Percentiles rank a stretch among this genome's conserved stretches.
Evolutionary conservation across 208 protist genomes (phyloP).

Genomic region (Acanthamoeba castellanii): DNA sequence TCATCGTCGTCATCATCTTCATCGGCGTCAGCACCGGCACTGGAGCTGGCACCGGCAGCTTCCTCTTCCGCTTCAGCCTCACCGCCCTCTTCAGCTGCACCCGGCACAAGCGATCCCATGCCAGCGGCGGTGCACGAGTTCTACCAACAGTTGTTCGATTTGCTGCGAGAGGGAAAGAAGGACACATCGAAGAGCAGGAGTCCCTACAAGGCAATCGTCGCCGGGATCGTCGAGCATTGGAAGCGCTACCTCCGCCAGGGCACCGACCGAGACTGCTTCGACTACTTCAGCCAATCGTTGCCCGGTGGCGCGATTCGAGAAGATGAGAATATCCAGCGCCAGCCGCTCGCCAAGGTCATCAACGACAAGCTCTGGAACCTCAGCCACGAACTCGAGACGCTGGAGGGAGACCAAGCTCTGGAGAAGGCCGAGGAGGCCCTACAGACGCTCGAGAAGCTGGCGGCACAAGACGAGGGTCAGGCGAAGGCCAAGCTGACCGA

Average conservation of each 20-base stretch:
- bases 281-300: background rate
- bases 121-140: background rate
- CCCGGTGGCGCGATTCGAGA: background rate
- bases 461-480: background rate
- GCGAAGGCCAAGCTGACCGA: background rate
- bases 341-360: background rate
- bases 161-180: background rate
- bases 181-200: background rate
- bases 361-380: background rate
- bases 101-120: no score
- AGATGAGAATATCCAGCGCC: background rate
- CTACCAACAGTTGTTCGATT: background rate
- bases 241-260: background rate
- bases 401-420: background rate
- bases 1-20: no score
- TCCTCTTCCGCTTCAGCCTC: no score
- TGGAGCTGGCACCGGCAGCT: no score
- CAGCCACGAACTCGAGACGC: background rate
- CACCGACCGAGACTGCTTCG: background rate
- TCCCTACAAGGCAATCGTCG: background rate
- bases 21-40: no score
- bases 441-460: background rate
- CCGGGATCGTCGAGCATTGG: background rate
- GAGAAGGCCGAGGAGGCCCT: background rate
- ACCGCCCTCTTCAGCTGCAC: no score